These are phyloP conservation scores for Aspergillus mulundensis DNA, from an alignment of 495 filamentous ascomycete genomes.

Conservation along the genomic window DNA sequence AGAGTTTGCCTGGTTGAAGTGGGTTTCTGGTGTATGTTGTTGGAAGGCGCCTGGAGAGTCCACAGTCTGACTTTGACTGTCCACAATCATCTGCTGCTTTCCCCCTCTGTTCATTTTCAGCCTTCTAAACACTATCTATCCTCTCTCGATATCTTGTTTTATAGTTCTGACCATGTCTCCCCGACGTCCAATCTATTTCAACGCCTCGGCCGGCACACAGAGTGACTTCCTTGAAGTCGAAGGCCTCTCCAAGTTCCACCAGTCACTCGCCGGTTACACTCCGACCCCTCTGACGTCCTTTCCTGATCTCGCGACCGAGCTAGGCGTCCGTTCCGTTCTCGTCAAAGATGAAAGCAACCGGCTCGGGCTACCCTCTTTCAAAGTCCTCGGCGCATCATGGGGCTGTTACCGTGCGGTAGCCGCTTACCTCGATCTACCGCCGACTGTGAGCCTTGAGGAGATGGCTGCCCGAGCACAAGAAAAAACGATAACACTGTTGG, in stretches of 20 bases:
- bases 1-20: neutral
- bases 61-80: no score
- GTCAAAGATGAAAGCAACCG: slow-evolving; percentile 58
- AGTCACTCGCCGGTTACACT: slow-evolving; percentile 45
- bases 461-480: slow-evolving; percentile 34
- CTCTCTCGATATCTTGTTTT: no score
- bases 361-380: slow-evolving; percentile 67
- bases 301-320: slow-evolving; percentile 48
- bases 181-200: slow-evolving; percentile 28
- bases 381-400: slow-evolving; percentile 76
- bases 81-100: neutral
- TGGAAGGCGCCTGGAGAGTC: slow-evolving; percentile 6
- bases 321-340: slow-evolving; percentile 50
- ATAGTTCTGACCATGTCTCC: slow-evolving; percentile 1
- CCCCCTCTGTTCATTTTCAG: neutral
- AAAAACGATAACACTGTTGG: slow-evolving; percentile 33
- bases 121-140: neutral
- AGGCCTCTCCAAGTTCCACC: slow-evolving; percentile 42
- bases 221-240: slow-evolving; percentile 12
- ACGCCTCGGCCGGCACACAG: slow-evolving; percentile 22
- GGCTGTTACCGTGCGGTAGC: slow-evolving; percentile 54
- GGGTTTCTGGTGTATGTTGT: slow-evolving; percentile 3
- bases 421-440: slow-evolving; percentile 33
- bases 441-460: slow-evolving; percentile 32
- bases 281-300: slow-evolving; percentile 50